phyloP scores from a whole-genome alignment of 768 basidiomycete genomes.

The Rickenella mellea region DNA sequence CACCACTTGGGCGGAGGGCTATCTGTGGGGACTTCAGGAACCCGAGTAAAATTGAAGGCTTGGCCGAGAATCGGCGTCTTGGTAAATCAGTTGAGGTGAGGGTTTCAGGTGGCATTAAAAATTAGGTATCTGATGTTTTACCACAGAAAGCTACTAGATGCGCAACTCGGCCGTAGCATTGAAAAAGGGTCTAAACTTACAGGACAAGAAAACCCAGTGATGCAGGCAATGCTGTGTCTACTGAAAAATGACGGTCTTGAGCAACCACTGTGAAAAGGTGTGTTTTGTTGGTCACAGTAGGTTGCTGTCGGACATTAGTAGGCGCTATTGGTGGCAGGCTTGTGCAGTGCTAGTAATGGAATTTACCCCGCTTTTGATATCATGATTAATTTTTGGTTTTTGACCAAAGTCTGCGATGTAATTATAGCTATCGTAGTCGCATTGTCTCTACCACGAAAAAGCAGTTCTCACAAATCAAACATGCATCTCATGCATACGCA shows the following conservation, averaged over 20 bases:
- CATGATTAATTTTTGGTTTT: no score
- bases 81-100: conserved; percentile 75
- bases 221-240: conserved; percentile 33
- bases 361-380: no score
- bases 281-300: no score
- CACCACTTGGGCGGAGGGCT: conserved; percentile 78
- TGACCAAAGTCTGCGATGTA: no score
- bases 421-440: no score
- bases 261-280: no score
- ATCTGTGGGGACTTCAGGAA: conserved; percentile 41
- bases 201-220: conserved; percentile 43
- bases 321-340: no score
- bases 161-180: conserved; percentile 53
- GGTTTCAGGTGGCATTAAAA: conserved; percentile 1
- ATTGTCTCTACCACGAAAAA: no score
- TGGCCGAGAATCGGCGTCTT: conserved; percentile 89
- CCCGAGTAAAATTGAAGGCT: conserved; percentile 54
- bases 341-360: no score
- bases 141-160: conserved; percentile 59
- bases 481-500: no score
- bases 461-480: no score
- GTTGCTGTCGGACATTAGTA: no score
- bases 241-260: conserved; percentile 28
- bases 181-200: conserved; percentile 47
- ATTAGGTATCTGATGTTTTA: not conserved